These are phyloP conservation scores for Verticillium albo-atrum DNA, from an alignment of 2,329 filamentous ascomycete genomes.

Conservation along the genomic window DNA sequence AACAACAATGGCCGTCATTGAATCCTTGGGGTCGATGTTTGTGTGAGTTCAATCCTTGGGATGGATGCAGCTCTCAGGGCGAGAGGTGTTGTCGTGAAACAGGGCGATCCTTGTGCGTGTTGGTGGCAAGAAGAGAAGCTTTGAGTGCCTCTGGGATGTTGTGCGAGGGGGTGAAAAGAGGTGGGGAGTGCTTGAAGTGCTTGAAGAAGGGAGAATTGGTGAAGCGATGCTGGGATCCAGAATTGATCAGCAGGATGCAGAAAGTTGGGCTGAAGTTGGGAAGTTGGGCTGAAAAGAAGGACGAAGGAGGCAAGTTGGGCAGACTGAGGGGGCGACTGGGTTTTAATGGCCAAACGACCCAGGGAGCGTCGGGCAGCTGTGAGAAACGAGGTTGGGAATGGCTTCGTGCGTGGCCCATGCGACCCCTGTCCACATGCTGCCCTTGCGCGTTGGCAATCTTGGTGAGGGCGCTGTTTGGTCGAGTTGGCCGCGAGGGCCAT, in stretches of 20 bases:
- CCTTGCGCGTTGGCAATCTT: conserved; percentile 1
- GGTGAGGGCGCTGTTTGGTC: neutral
- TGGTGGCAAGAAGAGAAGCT: conserved; percentile 10
- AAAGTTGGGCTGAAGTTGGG: conserved; percentile 17
- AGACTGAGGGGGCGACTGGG: conserved; percentile 31
- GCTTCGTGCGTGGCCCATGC: conserved; percentile 3
- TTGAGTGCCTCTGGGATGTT: conserved; percentile 7
- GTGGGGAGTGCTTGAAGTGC: conserved; percentile 6
- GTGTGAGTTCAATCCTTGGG: conserved; percentile 15
- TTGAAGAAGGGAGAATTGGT: conserved; percentile 12
- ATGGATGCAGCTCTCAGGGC: conserved; percentile 2
- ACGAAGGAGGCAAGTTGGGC: conserved; percentile 28
- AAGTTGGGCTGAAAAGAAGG: conserved; percentile 31
- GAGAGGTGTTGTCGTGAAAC: conserved; percentile 6
- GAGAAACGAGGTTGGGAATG: neutral
- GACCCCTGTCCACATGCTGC: conserved; percentile 1
- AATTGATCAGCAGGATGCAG: conserved; percentile 15
- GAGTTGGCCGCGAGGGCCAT: conserved; percentile 5
- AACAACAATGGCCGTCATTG: conserved; percentile 46
- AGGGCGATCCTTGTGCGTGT: conserved; percentile 9
- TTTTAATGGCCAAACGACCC: conserved; percentile 25
- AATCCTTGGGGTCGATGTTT: conserved; percentile 31
- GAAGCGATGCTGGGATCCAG: conserved; percentile 12
- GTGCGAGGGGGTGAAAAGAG: conserved; percentile 10
- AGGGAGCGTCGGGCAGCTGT: neutral